Conservation (phyloP, 352 stramenopile species). For the Phytopythium ostracodes region DNA sequence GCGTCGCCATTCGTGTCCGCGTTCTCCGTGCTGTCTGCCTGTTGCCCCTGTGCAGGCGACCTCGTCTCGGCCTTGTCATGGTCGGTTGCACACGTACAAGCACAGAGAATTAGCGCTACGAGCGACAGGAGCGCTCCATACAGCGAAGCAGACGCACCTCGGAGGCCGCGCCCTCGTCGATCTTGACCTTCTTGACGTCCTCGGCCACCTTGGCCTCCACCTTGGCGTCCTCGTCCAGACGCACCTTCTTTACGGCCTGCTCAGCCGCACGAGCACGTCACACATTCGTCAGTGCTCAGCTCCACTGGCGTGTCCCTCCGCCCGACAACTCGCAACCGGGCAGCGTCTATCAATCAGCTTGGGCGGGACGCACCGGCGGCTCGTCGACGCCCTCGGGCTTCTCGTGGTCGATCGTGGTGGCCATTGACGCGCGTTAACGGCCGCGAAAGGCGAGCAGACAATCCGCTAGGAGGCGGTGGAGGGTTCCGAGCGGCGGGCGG, state of each 20-base stretch:
- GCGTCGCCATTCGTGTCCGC: not conserved
- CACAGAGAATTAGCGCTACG: not conserved
- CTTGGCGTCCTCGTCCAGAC: slow-evolving; percentile 41
- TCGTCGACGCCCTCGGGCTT: slow-evolving; percentile 64
- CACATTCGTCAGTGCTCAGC: no score
- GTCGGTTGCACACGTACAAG: not conserved
- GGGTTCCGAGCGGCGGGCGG: not conserved
- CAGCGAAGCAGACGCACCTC: not conserved
- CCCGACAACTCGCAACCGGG: no score
- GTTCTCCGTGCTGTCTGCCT: not conserved
- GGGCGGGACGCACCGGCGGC: slow-evolving; percentile 31
- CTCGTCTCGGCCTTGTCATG: not conserved
- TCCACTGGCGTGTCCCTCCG: no score
- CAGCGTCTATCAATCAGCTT: no score
- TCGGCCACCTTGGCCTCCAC: slow-evolving; percentile 45
- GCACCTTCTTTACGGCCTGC: slow-evolving; percentile 59
- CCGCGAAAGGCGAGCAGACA: not conserved
- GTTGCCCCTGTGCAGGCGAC: not conserved
- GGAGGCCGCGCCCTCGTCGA: slow-evolving; percentile 21
- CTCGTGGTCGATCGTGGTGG: slow-evolving; percentile 70
- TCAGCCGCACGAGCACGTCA: not conserved
- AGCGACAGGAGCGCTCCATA: not conserved
- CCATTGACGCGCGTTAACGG: slow-evolving; percentile 25
- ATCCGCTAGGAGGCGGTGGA: not conserved
- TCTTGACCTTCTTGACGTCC: slow-evolving; percentile 42